Evolutionary conservation across 2,329 filamentous ascomycete genomes (phyloP), one percentile per base, ranked within the genome.

Genomic region (Stylonectria norvegica): DNA sequence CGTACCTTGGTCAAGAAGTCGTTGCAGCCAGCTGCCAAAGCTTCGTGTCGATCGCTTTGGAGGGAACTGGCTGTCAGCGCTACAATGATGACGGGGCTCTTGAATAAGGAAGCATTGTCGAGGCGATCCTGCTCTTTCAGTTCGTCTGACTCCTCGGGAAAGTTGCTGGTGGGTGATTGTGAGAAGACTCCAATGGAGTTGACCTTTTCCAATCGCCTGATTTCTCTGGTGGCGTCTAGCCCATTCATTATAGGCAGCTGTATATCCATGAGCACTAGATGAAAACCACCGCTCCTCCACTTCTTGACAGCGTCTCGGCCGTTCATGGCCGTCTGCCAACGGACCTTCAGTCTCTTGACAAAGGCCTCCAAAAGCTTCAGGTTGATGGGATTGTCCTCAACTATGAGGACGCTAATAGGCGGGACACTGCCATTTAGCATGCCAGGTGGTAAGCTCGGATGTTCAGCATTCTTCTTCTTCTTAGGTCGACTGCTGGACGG

Each of bases 311-410:
- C 93, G 50, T 96, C 91, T 49, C 84, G 81, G 17, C 93, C 93
- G 62, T 97, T 95, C 76, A 94, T 89, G 25, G 93, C 93, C n/a
- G 89, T 94, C 65, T 93, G 86, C 89, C 91, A 97, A 22, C 93
- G 81, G 5, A 98, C 93, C 60, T 95, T 96, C 35, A 98, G 75
- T 34, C 89, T 78, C 68, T 96, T 95, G 74, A 97, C 91, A 59
- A 98, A 95, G 1, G 90, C 89, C 60, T 96, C 91, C 23, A 98
- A 72, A 8, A 98, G 81, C 58, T 89, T 87, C 52, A 97, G 72
- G 60, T 97, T 98, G 75, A 98, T 97, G 49, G 93, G 89, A 64
- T 98, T 98, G 69, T 98, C 93, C 69, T 98, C 93, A 11, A 98
- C 93, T 45, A 98, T 95, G 30, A 98, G 74, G 6, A 97, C 90